Evolutionary conservation across 148 eudicot species (phyloP), one percentile per base, ranked within the genome.

Genomic region (Selenicereus undatus): DNA sequence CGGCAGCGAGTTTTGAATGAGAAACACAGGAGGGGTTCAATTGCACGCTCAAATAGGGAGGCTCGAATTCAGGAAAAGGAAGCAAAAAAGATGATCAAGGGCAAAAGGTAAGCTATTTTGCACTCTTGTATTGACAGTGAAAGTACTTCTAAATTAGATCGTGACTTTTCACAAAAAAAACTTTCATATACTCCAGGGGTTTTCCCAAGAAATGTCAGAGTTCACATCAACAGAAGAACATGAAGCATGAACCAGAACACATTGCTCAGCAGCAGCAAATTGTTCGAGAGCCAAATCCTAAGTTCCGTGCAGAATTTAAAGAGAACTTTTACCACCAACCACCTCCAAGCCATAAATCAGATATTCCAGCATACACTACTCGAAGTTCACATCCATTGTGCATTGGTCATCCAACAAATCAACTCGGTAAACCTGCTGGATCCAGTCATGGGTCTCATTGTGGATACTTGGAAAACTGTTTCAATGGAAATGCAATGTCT

Each of bases 21-120:
- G 77, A 94, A 94, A 84, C 97, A 94, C 74, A 78, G 73, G 74
- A 85, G 98, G 86, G 98, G 98, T 26, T 74, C 85, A 72, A 81
- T 87, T 48, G 97, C 97, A 58, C 89, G 95, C 64, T 86, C 84
- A 42, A 84, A 80, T 50, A 89, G 93, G 82, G 94, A 93, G 83
- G 84, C 85, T 26, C 95, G 86, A 56, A 78, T 84, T 74, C 84
- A 84, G 50, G 81, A 54, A 45, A 84, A 84, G 79, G 27, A 18
- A 51, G 66, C 81, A 69, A 81, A 43, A 75, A 81, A 81, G 77
- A 45, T 65, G 8, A 62, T 78, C 60, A 81, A 84, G 79, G 79
- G 79, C 29, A 56, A 35, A 8, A 68, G 87, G 87, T 84, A 81
- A 39, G 27, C 29, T 36, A 30, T 17, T 5, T 54, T 64, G 58